Conservation (phyloP, 768 basidiomycete genomes). For the Pulveroboletus frians region DNA sequence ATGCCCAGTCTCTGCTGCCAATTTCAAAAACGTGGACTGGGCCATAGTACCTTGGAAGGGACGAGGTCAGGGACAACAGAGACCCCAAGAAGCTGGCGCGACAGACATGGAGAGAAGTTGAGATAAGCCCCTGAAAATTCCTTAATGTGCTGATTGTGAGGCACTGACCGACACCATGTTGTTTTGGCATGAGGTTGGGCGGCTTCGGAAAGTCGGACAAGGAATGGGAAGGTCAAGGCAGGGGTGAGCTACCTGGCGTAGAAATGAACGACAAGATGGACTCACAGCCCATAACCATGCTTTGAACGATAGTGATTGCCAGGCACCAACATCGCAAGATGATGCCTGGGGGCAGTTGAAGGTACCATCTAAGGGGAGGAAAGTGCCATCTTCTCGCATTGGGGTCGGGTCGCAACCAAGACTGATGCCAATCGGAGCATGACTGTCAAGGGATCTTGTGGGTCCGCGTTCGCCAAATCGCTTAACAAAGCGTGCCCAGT, state of each 20-base stretch:
- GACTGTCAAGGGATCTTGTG: conserved; percentile 47
- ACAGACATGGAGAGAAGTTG: conserved; percentile 47
- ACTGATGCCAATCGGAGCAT: conserved; percentile 31
- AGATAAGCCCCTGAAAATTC: conserved; percentile 47
- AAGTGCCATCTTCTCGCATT: conserved; percentile 34
- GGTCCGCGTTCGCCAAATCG: conserved; percentile 47
- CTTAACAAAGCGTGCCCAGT: conserved; percentile 50
- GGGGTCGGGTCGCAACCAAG: conserved; percentile 35
- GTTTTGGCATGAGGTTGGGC: conserved; percentile 58
- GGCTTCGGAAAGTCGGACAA: conserved; percentile 68
- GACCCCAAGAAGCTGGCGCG: neutral
- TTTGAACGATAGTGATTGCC: conserved; percentile 39
- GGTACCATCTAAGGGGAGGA: conserved; percentile 9
- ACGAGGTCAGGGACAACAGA: conserved; percentile 7
- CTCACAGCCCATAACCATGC: conserved; percentile 55
- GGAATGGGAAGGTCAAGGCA: conserved; percentile 58
- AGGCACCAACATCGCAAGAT: conserved; percentile 62
- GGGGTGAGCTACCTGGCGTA: conserved; percentile 44
- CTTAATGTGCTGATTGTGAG: conserved; percentile 7
- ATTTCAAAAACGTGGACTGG: conserved; percentile 35
- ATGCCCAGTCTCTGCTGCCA: conserved; percentile 37
- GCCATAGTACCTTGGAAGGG: conserved; percentile 34
- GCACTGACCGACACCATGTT: conserved; percentile 58
- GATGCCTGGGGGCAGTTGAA: conserved; percentile 35
- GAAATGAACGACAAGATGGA: conserved; percentile 13